These are phyloP conservation scores for Penicillium antarcticum DNA, from an alignment of 495 filamentous ascomycete species.

Conservation along the genomic window DNA sequence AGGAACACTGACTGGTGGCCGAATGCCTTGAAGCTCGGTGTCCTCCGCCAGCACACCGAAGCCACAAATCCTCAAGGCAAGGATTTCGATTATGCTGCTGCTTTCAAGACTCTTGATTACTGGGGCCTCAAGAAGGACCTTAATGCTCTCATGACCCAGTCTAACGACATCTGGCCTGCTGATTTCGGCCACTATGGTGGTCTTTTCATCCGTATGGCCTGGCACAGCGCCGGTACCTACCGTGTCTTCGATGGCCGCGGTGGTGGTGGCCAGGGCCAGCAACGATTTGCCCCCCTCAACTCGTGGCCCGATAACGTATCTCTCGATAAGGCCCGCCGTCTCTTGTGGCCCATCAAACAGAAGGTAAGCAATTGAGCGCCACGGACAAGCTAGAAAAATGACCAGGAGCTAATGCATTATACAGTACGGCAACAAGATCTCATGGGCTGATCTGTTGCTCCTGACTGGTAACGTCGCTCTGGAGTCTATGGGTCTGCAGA, in stretches of 20 bases:
- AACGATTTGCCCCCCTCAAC: constrained; percentile 75
- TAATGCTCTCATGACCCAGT: constrained; percentile 64
- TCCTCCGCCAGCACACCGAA: constrained; percentile 65
- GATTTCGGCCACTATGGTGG: constrained; percentile 77
- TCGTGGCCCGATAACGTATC: constrained; percentile 76
- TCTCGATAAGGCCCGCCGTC: constrained; percentile 73
- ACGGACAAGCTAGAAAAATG: too few species aligned
- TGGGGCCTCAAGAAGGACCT: constrained; percentile 69
- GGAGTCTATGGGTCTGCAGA: constrained; percentile 71
- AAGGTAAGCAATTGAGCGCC: constrained; percentile 31
- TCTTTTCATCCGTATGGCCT: constrained; percentile 73
- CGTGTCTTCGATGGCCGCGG: constrained; percentile 69
- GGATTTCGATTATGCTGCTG: constrained; percentile 65
- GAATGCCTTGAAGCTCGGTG: constrained; percentile 57
- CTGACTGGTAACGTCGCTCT: constrained; percentile 71
- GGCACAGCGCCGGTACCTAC: constrained; percentile 74
- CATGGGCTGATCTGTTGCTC: constrained; percentile 68
- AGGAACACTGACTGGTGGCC: constrained; percentile 69
- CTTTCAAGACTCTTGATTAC: constrained; percentile 70
- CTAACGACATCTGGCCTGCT: constrained; percentile 73
- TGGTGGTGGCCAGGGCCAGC: constrained; percentile 66
- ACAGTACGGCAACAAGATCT: constrained; percentile 71
- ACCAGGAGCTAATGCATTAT: neutral
- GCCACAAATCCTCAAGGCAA: constrained; percentile 55
- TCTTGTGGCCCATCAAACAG: constrained; percentile 76